Percentiles rank a stretch among this genome's conserved stretches.
Evolutionary conservation across 495 filamentous ascomycete genomes (phyloP).

Genomic region (Apiosordaria backusii): DNA sequence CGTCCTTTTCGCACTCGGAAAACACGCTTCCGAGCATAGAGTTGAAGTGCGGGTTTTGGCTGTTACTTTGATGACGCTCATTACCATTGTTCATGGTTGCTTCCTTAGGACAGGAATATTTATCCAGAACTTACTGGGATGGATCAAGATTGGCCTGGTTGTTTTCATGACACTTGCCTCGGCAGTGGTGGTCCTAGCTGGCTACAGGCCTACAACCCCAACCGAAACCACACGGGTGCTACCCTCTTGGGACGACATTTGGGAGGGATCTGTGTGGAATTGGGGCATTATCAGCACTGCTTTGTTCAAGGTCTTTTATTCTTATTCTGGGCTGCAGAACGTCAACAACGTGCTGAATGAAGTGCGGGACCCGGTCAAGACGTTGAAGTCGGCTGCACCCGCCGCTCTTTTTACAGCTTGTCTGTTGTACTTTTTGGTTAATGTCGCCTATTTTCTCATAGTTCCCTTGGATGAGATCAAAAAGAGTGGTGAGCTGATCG

Average conservation of each 20-base stretch:
- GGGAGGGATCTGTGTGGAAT: conserved; percentile 55
- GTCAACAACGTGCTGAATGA: conserved; percentile 76
- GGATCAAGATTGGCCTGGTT: conserved; percentile 64
- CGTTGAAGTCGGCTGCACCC: conserved; percentile 60
- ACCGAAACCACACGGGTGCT: neutral
- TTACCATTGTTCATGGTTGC: conserved; percentile 59
- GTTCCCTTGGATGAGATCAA: conserved; percentile 67
- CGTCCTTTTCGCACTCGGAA: conserved; percentile 57
- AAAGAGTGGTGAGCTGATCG: conserved; percentile 61
- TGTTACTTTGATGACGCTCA: conserved; percentile 56
- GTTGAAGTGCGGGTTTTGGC: conserved; percentile 57
- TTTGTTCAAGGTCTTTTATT: conserved; percentile 70
- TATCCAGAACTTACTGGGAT: conserved; percentile 63
- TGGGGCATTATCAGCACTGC: conserved; percentile 57
- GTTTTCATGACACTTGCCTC: conserved; percentile 61
- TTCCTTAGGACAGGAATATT: conserved; percentile 61
- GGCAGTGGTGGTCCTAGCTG: conserved; percentile 49
- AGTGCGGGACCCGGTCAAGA: conserved; percentile 65
- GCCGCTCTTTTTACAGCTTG: conserved; percentile 59
- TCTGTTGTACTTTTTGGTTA: conserved; percentile 63
- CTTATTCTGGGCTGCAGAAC: conserved; percentile 65
- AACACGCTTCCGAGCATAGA: conserved; percentile 34
- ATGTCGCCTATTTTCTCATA: conserved; percentile 66
- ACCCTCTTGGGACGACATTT: conserved; percentile 37
- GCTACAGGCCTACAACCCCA: conserved; percentile 25